Percentiles rank a stretch among this genome's conserved stretches.
Evolutionary conservation across 1,284 basidiomycete species (phyloP).

Genomic region (Mrakiaceae sp.): DNA sequence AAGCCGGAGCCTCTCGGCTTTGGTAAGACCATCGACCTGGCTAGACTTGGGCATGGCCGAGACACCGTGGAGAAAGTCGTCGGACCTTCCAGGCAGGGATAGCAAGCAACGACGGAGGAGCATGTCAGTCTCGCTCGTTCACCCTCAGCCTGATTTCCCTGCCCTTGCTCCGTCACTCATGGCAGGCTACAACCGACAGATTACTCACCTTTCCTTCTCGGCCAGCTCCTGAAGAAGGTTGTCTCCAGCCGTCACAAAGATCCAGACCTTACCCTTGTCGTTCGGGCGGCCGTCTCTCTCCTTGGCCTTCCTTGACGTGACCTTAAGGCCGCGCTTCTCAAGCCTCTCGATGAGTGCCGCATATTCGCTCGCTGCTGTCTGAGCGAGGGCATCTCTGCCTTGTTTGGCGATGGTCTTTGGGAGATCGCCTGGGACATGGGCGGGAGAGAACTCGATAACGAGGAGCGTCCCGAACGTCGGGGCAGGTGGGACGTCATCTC

Average conservation of each 20-base stretch:
- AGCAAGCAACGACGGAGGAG: constrained; percentile 18
- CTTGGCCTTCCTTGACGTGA: constrained; percentile 4
- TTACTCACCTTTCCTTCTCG: constrained; percentile 58
- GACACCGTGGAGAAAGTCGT: constrained; percentile 52
- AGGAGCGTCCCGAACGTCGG: too few relatives aligned
- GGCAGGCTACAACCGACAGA: not conserved
- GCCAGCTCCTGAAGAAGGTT: constrained; percentile 53
- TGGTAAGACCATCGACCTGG: constrained; percentile 42
- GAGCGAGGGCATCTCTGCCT: not conserved
- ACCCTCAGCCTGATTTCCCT: not conserved
- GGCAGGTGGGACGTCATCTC: too few relatives aligned
- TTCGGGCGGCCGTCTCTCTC: not conserved
- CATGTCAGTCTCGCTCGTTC: not conserved
- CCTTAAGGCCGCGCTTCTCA: not conserved
- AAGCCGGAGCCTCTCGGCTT: constrained; percentile 64
- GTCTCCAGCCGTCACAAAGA: constrained; percentile 64
- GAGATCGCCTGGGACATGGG: not conserved
- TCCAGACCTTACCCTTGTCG: constrained; percentile 58
- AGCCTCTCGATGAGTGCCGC: not conserved
- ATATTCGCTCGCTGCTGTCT: not conserved
- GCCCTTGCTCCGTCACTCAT: not conserved
- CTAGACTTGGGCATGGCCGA: constrained; percentile 43
- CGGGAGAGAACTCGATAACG: too few relatives aligned
- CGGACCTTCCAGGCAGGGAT: constrained; percentile 38
- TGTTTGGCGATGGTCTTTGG: not conserved